Evolutionary conservation across 805 yeast genomes (phyloP), one percentile per base, ranked within the genome.

Genomic region (Lipomyces spencermartinsiae): DNA sequence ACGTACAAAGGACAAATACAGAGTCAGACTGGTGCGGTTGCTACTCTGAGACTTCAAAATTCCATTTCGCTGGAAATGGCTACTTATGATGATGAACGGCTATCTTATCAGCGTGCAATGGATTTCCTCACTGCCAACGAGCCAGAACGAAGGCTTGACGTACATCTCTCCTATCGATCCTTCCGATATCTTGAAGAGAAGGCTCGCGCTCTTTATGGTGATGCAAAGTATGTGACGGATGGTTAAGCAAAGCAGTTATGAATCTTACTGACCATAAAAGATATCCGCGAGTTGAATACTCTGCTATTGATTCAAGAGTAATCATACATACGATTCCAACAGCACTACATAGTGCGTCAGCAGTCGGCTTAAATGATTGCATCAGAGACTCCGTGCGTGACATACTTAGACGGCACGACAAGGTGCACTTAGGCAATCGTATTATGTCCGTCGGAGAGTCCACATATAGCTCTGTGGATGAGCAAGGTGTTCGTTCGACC

Each of bases 131-230:
- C 46, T 39, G 46, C 46, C 46, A 39, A 39, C 46, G 46, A 14
- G 46, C 46, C 46, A 39, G 46, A 39, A 39, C 46, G 46, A 39
- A 39, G 46, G 46, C 46, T 39, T 39, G 46, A 39, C 46, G 5
- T 39, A 39, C 14, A 39, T n/a, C 46, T 39, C 46, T 39, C 46
- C 19, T 39, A 39, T 14, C 12, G 12, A 39, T 39, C 46, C 46
- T 39, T 39, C 46, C 46, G 16, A 39, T 39, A 6, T 39, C 46
- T 39, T 39, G 46, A 39, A 12, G 46, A 39, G 46, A 39, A 39
- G 46, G 46, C 46, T 12, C 46, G 46, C 46, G 46, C 46, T 6
- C 12, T 39, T 9, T 39, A 39, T 39, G 46, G 46, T 39, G 46
- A 39, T 39, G 46, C 46, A 39, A 39, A 14, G 46, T 14, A 39